Base-by-base conservation (phyloP, 371 early-diverging fungal genomes). In the Zychaea mexicana region DNA sequence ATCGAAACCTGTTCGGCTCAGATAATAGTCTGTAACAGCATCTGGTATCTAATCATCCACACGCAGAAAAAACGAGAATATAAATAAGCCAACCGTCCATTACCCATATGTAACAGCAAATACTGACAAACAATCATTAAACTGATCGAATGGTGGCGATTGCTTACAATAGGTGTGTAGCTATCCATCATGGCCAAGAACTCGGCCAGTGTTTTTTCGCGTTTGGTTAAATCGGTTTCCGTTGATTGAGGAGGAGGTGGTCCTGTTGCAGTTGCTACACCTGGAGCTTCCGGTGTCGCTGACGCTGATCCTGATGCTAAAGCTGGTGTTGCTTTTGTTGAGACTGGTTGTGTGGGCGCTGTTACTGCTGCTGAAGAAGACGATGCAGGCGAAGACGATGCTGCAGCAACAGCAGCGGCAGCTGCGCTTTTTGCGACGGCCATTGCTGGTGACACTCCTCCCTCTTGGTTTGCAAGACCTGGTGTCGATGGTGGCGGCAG, bases 21-120 rank as follows among this genome's bases (percentile, higher is more conserved):
- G 78, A 71, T 96, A 97, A 75, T 98, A 94, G 69, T 99, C 99
- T 24, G 96, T 94, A 12, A 98, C 94, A 32, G 93, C 92, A 70
- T 99, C 99, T 36, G 99, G 99, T 69, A 99, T 95, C 93, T 93
- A 69, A 21, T 22, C 21, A 24, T 21, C 38, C 28, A 6, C 15
- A 30, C 6, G 27, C 45, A 55, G 15, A 36, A 10, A 36, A 39
- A 39, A 39, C 10, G 15, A 39, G 4, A 39, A n/a, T n/a, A n/a
- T n/a, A n/a, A n/a, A n/a, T n/a, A n/a, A n/a, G n/a, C n/a, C n/a
- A n/a, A n/a, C n/a, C 15, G n/a, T 39, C n/a, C 39, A 39, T 36
- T 36, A 10, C 36, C 42, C 15, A 2, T 2, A 17, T 42, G 13
- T 42, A 17, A 3, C n/a, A 15, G 10, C n/a, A 39, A 39, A 39